Percentiles rank a stretch among this genome's conserved stretches.
phyloP scores from a whole-genome alignment of 805 yeast species.

The Metschnikowia gelsemii region DNA sequence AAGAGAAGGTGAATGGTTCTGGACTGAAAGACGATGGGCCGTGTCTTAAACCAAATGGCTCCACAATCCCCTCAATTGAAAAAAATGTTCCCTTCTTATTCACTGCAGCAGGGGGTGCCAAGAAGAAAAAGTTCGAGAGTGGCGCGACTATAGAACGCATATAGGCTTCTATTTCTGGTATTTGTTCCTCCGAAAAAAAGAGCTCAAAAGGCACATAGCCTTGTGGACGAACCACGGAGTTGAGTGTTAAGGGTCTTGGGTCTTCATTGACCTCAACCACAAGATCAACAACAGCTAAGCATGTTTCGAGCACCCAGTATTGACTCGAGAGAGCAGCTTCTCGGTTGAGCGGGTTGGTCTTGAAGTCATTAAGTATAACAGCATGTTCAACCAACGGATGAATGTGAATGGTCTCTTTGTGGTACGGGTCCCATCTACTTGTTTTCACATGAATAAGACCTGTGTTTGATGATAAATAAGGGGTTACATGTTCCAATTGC shows the following conservation, averaged over 20 bases:
- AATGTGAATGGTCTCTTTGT: background rate
- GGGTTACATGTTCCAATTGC: slow-evolving; percentile 1
- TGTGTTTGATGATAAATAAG: slow-evolving; percentile 1
- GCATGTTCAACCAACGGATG: slow-evolving; percentile 3
- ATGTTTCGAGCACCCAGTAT: slow-evolving; percentile 3
- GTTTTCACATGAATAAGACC: slow-evolving; percentile 8
- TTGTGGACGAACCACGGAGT: slow-evolving; percentile 1
- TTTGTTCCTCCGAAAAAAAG: slow-evolving; percentile 2
- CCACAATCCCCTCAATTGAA: slow-evolving; percentile 8
- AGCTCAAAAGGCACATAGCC: slow-evolving; percentile 6
- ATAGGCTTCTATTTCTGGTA: background rate
- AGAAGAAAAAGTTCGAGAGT: background rate
- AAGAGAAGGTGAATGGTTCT: slow-evolving; percentile 2
- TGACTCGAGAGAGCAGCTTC: background rate
- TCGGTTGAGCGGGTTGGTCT: no score
- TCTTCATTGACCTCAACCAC: background rate
- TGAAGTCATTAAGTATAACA: background rate
- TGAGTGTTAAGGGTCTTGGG: background rate
- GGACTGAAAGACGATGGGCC: background rate
- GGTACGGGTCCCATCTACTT: slow-evolving; percentile 1
- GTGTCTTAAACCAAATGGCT: background rate
- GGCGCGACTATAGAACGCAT: background rate
- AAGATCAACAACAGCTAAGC: background rate
- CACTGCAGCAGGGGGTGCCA: slow-evolving; percentile 4
- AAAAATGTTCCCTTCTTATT: background rate